Evolutionary conservation across 352 stramenopile species (phyloP).

Genomic region (Phytophthora sansomeana): DNA sequence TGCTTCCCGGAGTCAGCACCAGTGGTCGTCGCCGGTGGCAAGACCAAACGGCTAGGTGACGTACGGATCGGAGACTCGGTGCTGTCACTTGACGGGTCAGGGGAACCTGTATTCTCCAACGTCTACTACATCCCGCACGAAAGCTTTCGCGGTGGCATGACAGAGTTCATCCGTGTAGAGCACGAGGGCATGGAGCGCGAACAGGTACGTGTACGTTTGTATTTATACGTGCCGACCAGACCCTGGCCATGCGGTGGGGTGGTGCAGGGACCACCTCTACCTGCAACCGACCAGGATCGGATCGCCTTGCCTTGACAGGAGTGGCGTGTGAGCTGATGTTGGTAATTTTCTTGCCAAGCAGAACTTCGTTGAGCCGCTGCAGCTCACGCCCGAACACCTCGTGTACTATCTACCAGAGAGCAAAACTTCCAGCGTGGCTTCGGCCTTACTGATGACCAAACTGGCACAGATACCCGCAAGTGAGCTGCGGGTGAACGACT

Average conservation of each 20-base stretch:
- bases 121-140: constrained; percentile 81
- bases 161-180: constrained; percentile 44
- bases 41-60: constrained; percentile 31
- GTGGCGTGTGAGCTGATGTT: constrained; percentile 30
- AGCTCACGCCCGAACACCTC: constrained; percentile 62
- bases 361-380: constrained; percentile 32
- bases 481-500: constrained; percentile 54
- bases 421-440: constrained; percentile 2
- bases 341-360: constrained; percentile 31
- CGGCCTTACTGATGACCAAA: constrained; percentile 11
- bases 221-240: constrained; percentile 33
- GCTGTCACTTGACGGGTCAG: constrained; percentile 52
- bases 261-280: constrained; percentile 15
- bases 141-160: constrained; percentile 13
- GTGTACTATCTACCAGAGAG: constrained; percentile 43
- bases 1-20: constrained; percentile 67
- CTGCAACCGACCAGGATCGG: constrained; percentile 9
- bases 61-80: constrained; percentile 63
- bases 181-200: constrained; percentile 38
- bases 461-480: constrained; percentile 58
- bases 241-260: constrained; percentile 25
- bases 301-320: constrained; percentile 28
- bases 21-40: constrained; percentile 38
- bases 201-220: constrained; percentile 3
- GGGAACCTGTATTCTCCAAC: constrained; percentile 46